These are phyloP conservation scores for Epichloe sibirici DNA, from an alignment of 2,329 filamentous ascomycete genomes.

Conservation along the genomic window DNA sequence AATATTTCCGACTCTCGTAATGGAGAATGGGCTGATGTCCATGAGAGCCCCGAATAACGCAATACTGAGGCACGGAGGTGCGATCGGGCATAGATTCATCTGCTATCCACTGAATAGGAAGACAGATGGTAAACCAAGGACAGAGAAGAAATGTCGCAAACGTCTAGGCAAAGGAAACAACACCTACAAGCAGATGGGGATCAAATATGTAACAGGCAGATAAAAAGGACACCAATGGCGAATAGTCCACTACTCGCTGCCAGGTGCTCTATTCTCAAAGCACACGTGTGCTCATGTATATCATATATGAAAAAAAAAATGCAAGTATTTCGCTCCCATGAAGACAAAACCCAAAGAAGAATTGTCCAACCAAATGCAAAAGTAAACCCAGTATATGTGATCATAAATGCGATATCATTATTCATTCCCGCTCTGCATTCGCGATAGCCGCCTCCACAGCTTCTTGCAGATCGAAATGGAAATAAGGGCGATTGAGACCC, in stretches of 20 bases:
- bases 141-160: too few relatives aligned
- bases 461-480: conserved; percentile 38
- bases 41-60: too few relatives aligned
- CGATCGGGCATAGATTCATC: too few relatives aligned
- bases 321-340: neutral
- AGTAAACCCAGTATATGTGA: neutral
- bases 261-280: neutral
- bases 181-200: too few relatives aligned
- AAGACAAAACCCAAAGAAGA: neutral
- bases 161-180: too few relatives aligned
- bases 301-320: too few relatives aligned
- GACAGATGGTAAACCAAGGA: too few relatives aligned
- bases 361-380: neutral
- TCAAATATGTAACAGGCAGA: too few relatives aligned
- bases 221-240: neutral
- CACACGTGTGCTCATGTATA: neutral
- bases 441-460: conserved; percentile 32
- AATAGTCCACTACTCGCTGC: neutral
- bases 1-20: too few relatives aligned
- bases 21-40: too few relatives aligned
- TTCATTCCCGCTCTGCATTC: conserved; percentile 18
- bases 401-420: neutral
- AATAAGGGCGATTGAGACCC: conserved; percentile 38
- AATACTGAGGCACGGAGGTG: too few relatives aligned
- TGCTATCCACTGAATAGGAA: too few relatives aligned